Base-by-base conservation (phyloP, 2,329 filamentous ascomycete genomes). In the Sarocladium strictum region DNA sequence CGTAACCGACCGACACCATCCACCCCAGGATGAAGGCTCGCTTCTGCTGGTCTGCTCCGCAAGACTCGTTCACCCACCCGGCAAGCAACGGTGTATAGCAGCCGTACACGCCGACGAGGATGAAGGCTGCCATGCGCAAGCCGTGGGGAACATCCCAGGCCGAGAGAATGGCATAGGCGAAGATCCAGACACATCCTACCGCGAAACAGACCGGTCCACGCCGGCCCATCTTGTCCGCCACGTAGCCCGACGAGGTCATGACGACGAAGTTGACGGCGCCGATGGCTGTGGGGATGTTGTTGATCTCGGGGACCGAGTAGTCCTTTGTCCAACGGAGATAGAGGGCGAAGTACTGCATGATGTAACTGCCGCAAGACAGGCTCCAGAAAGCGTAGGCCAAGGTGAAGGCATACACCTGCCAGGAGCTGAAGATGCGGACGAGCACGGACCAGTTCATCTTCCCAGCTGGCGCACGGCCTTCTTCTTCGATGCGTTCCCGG, bases 401-500 rank as follows among this genome's bases (percentile, higher is more conserved):
- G 0, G 68, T 66, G 41, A 76, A 72, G n/a, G 68, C 64, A 57
- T 74, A 76, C 15, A 75, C 67, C 57, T 76, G 72, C 73, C 73
- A 76, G 1, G 68, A 70, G 1, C 57, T 57, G 54, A 70, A 67
- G 54, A 75, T 70, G 53, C 72, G 68, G 40, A 61, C 61, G 53
- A 74, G 57, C n/a, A 74, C 66, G 29, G 61, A 58, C 61, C 64
- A 66, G 54, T 72, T 62, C 54, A 72, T 62, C 58, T 69, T 69
- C 1, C 69, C 69, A 2, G 62, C 57, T 3, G 70, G 71, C 49
- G 63, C 65, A 50, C 70, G 67, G 15, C 72, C 72, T 45, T 75
- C 72, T 54, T 83, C 79, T 59, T 87, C 79, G 64, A 93, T 92
- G 58, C 87, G 79, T 47, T 86, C 78, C 14, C 79, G 75, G 57